A percentile compares a stretch with the other conserved stretches of the same genome.
Conservation (phyloP, 805 yeast species). For the Jamesozyma hellenica region DNA sequence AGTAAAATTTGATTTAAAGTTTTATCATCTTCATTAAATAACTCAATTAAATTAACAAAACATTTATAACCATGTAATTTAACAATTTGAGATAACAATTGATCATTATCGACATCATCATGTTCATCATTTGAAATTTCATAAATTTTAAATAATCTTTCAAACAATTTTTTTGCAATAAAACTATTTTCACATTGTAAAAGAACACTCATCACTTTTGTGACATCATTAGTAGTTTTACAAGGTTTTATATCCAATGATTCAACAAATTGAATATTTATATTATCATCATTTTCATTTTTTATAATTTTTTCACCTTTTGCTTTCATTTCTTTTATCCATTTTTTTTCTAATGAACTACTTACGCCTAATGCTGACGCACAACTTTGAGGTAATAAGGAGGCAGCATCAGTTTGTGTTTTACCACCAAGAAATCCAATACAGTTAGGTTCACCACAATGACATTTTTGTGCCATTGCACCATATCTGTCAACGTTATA, state of each 20-base stretch:
- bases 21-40: constrained; percentile 27
- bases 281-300: constrained; percentile 38
- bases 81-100: constrained; percentile 49
- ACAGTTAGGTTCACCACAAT: constrained; percentile 89
- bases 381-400: constrained; percentile 69
- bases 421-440: constrained; percentile 92
- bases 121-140: constrained; percentile 32
- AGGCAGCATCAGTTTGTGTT: constrained; percentile 88
- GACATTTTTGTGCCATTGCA: constrained; percentile 86
- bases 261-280: constrained; percentile 56
- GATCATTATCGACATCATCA: constrained; percentile 18
- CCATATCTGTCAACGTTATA: constrained; percentile 96
- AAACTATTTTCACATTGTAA: constrained; percentile 64
- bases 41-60: constrained; percentile 46
- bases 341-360: constrained; percentile 55
- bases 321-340: constrained; percentile 53
- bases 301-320: constrained; percentile 37
- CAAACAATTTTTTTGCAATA: constrained; percentile 55
- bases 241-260: constrained; percentile 46
- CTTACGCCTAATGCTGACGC: constrained; percentile 80
- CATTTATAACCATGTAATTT: constrained; percentile 83
- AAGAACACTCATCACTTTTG: constrained; percentile 70
- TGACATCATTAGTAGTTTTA: constrained; percentile 45
- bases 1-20: constrained; percentile 42
- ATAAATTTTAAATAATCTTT: constrained; percentile 42